A percentile compares a stretch with the other conserved stretches of the same genome.
These are phyloP conservation scores for Flaveria trinervia DNA, from an alignment of 129 eudicot genomes.

Conservation along the genomic window DNA sequence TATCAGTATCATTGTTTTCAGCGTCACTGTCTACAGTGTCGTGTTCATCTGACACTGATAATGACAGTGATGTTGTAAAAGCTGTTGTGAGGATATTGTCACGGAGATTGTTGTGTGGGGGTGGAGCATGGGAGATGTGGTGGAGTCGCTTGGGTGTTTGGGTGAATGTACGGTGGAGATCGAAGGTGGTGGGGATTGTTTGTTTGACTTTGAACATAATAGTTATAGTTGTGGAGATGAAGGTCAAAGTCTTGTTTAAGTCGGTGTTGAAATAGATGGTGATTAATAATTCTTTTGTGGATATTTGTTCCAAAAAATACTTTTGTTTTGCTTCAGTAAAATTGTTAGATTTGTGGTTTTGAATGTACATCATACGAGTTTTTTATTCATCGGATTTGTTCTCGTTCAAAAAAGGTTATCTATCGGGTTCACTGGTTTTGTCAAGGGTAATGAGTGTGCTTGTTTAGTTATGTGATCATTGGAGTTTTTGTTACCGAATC, in stretches of 20 bases:
- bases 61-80: conserved; percentile 29
- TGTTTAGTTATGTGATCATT: no score
- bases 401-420: no score
- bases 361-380: no score
- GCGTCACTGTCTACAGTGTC: neutral
- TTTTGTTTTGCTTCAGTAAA: neutral
- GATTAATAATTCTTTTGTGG: conserved; percentile 18
- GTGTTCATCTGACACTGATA: conserved; percentile 1
- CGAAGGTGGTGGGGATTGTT: conserved; percentile 44
- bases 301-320: neutral
- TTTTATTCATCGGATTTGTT: no score
- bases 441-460: no score
- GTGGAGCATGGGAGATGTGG: conserved; percentile 91
- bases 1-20: neutral
- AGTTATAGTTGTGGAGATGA: conserved; percentile 20
- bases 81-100: conserved; percentile 57
- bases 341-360: no score
- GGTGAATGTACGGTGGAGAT: conserved; percentile 31
- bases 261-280: conserved; percentile 24
- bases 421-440: no score
- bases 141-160: conserved; percentile 63
- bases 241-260: conserved; percentile 18
- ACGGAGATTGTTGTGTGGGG: conserved; percentile 57
- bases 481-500: no score
- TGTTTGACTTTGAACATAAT: conserved; percentile 42